Percentiles rank a stretch among this genome's conserved stretches.
Evolutionary conservation across 352 stramenopile genomes (phyloP).

Genomic region (Halophytophthora batemanensis): DNA sequence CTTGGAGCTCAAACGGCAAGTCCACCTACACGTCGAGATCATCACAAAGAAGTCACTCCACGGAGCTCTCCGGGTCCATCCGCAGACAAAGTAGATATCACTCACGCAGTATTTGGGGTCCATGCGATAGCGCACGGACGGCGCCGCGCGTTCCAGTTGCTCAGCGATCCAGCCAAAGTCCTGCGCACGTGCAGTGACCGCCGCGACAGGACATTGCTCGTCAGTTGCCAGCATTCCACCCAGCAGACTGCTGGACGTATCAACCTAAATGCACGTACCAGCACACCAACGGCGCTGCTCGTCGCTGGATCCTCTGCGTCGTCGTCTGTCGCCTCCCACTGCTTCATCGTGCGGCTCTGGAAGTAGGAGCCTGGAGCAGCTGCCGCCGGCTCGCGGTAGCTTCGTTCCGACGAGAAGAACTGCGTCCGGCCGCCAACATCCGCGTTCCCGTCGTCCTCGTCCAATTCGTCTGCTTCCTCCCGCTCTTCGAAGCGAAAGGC

Average conservation of each 20-base stretch:
- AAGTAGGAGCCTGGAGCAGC: constrained; percentile 45
- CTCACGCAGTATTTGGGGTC: constrained; percentile 76
- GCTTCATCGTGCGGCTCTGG: constrained; percentile 55
- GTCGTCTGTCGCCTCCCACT: constrained; percentile 64
- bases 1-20: constrained; percentile 33
- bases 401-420: constrained; percentile 64
- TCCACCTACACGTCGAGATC: constrained; percentile 34
- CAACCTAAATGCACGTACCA: too few relatives aligned
- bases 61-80: background rate
- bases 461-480: constrained; percentile 18
- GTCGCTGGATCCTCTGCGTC: constrained; percentile 19
- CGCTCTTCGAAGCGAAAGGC: constrained; percentile 61
- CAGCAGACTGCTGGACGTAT: too few relatives aligned
- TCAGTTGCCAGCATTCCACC: too few relatives aligned
- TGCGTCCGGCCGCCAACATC: constrained; percentile 31
- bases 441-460: background rate
- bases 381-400: constrained; percentile 36
- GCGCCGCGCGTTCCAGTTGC: constrained; percentile 46
- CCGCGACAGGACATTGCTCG: too few relatives aligned
- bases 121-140: constrained; percentile 57
- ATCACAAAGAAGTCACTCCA: constrained; percentile 6
- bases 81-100: constrained; percentile 1
- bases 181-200: constrained; percentile 19
- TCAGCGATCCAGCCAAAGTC: constrained; percentile 68
- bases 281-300: constrained; percentile 33